phyloP scores from a whole-genome alignment of 768 basidiomycete genomes.

The Flagelloscypha sp. region DNA sequence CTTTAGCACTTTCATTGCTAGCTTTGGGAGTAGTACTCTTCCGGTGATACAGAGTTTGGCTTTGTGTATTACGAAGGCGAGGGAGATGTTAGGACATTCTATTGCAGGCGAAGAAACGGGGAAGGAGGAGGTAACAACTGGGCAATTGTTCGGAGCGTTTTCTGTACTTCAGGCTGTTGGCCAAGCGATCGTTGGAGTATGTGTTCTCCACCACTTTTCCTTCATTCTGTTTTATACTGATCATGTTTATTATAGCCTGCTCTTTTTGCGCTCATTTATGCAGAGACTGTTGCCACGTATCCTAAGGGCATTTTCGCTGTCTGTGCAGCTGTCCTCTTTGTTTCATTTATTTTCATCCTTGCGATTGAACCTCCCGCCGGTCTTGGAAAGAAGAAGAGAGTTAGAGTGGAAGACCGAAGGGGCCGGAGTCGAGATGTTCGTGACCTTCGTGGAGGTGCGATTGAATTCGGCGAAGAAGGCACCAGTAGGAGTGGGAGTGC shows the following conservation, averaged over 20 bases:
- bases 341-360: slow-evolving; percentile 29
- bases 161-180: slow-evolving; percentile 63
- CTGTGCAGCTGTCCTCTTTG: slow-evolving; percentile 42
- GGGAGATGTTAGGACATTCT: too few relatives aligned
- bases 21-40: slow-evolving; percentile 56
- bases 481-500: too few relatives aligned
- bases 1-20: slow-evolving; percentile 46
- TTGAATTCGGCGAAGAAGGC: too few relatives aligned
- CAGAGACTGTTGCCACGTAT: slow-evolving; percentile 54
- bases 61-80: slow-evolving; percentile 48
- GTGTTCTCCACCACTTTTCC: slow-evolving; percentile 11
- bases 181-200: slow-evolving; percentile 53
- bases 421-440: too few relatives aligned
- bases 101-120: too few relatives aligned
- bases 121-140: too few relatives aligned
- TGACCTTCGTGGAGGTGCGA: too few relatives aligned
- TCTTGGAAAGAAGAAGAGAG: too few relatives aligned
- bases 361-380: too few relatives aligned
- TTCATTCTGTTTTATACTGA: slow-evolving; percentile 2
- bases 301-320: slow-evolving; percentile 65
- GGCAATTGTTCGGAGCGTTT: slow-evolving; percentile 64
- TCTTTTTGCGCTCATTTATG: slow-evolving; percentile 66
- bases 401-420: too few relatives aligned
- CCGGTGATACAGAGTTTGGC: slow-evolving; percentile 72
- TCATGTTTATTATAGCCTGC: slow-evolving; percentile 40